These are phyloP conservation scores for Pseudopyricularia javanii DNA, from an alignment of 2,329 filamentous ascomycete genomes.

Conservation along the genomic window DNA sequence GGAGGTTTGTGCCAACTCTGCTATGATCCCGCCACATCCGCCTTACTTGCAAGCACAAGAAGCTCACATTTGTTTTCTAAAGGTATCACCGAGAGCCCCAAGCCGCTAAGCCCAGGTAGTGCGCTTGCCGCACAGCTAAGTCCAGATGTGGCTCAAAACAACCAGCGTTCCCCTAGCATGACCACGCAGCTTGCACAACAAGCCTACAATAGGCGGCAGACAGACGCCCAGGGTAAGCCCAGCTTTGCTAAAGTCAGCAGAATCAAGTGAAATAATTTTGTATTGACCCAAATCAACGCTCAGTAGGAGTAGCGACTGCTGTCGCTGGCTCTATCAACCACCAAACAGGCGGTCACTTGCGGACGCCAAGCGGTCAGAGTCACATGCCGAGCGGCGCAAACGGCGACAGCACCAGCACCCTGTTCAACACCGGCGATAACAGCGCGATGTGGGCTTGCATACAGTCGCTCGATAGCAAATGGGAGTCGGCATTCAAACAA, in stretches of 20 bases:
- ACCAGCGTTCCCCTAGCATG: slow-evolving; percentile 54
- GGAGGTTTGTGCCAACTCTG: slow-evolving; percentile 43
- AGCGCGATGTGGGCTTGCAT: slow-evolving; percentile 62
- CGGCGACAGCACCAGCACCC: slow-evolving; percentile 51
- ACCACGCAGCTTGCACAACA: slow-evolving; percentile 54
- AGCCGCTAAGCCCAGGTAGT: slow-evolving; percentile 59
- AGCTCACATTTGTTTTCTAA: slow-evolving; percentile 11
- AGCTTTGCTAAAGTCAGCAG: background rate
- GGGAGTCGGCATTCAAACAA: slow-evolving; percentile 9
- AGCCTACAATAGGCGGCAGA: slow-evolving; percentile 42
- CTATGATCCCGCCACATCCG: background rate
- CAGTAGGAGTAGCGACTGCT: background rate
- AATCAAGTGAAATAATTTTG: background rate
- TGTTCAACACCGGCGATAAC: slow-evolving; percentile 47
- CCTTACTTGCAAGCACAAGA: background rate
- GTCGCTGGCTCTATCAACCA: background rate
- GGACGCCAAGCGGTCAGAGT: slow-evolving; percentile 34
- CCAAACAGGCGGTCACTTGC: slow-evolving; percentile 12
- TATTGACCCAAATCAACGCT: background rate
- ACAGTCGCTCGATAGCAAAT: slow-evolving; percentile 50
- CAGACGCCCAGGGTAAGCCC: background rate
- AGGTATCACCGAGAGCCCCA: slow-evolving; percentile 75
- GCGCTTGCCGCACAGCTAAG: slow-evolving; percentile 37
- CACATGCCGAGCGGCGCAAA: slow-evolving; percentile 27
- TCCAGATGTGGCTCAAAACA: slow-evolving; percentile 21